phyloP scores from a whole-genome alignment of 345 rosid species.

The Rhodamnia argentea region DNA sequence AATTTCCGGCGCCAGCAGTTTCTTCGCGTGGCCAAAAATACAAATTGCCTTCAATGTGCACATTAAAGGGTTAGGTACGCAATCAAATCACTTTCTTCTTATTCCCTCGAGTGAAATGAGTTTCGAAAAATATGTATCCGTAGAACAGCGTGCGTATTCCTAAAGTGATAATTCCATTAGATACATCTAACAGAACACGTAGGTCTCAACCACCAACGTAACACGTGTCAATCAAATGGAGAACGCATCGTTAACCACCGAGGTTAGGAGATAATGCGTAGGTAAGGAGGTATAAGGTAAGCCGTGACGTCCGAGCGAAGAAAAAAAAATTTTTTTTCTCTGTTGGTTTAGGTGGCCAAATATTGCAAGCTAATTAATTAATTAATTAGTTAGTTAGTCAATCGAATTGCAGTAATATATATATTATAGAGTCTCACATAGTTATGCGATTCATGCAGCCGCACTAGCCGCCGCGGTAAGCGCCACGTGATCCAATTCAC shows the following conservation, averaged over 20 bases:
- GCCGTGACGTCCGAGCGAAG: background rate
- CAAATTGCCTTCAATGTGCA: background rate
- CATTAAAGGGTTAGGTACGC: background rate
- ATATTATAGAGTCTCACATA: background rate
- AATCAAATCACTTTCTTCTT: background rate
- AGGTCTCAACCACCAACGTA: background rate
- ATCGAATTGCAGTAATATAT: background rate
- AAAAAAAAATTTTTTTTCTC: background rate
- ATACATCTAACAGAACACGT: background rate
- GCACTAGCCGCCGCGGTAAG: background rate
- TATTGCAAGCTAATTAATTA: background rate
- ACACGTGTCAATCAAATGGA: background rate
- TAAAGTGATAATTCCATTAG: background rate
- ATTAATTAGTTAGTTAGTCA: background rate
- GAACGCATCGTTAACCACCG: background rate
- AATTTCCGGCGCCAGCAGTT: background rate
- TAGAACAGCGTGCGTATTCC: background rate
- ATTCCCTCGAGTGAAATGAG: background rate
- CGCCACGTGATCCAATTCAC: background rate
- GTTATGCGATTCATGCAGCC: background rate
- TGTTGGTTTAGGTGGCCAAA: background rate
- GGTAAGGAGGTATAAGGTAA: background rate
- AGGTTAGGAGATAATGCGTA: background rate
- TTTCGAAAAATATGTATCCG: background rate
- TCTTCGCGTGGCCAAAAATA: background rate